Conservation (phyloP, 768 basidiomycete genomes). For the Termitomyces sp. region DNA sequence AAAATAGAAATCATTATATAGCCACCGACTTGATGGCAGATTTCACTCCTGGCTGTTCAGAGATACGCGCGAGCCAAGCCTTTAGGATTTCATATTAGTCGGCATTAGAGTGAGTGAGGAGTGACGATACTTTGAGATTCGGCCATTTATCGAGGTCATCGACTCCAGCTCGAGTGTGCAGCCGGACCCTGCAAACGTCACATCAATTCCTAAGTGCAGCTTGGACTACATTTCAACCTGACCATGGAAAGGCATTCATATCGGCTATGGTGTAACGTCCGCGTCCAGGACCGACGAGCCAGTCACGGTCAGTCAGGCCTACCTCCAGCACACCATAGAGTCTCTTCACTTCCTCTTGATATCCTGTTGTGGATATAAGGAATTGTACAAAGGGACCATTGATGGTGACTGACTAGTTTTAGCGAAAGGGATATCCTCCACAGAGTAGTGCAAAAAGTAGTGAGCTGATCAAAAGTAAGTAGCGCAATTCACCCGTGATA, state of each 20-base stretch:
- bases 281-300: slow-evolving; percentile 67
- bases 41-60: slow-evolving; percentile 12
- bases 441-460: slow-evolving; percentile 60
- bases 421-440: slow-evolving; percentile 65
- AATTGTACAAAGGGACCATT: background rate
- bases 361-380: slow-evolving; percentile 38
- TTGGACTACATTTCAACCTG: background rate
- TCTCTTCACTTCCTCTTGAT: slow-evolving; percentile 74
- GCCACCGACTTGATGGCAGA: slow-evolving; percentile 9
- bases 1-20: background rate
- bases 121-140: slow-evolving; percentile 11
- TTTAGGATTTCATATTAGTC: background rate
- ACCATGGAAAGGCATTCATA: slow-evolving; percentile 66
- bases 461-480: slow-evolving; percentile 31
- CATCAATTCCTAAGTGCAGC: background rate
- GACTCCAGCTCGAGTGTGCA: slow-evolving; percentile 34
- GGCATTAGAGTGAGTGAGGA: background rate
- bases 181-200: slow-evolving; percentile 42
- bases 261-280: slow-evolving; percentile 72
- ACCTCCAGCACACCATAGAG: slow-evolving; percentile 78
- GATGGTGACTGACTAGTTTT: slow-evolving; percentile 43
- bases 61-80: slow-evolving; percentile 10
- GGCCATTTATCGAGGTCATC: slow-evolving; percentile 15
- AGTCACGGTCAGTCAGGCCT: slow-evolving; percentile 66
- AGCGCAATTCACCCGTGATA: background rate